These are phyloP conservation scores for Paramecium primaurelia DNA, from an alignment of 73 alveolate species.

Conservation along the genomic window DNA sequence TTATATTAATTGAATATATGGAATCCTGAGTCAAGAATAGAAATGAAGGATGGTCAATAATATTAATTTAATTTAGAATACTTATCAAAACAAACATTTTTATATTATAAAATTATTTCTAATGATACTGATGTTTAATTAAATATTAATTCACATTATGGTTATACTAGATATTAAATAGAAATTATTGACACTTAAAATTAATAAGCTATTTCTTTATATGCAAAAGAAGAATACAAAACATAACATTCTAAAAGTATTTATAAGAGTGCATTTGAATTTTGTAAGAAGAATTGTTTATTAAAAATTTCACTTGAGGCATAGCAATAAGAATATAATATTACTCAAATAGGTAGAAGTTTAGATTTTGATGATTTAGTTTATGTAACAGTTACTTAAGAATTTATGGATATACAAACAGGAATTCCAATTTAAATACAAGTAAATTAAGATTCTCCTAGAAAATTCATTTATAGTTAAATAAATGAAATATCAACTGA, in stretches of 20 bases:
- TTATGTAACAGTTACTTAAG: neutral
- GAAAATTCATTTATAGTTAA: neutral
- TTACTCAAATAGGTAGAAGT: neutral
- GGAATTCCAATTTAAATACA: neutral
- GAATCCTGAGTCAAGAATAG: neutral
- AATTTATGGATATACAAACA: neutral
- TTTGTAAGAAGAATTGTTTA: neutral
- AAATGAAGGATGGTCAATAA: neutral
- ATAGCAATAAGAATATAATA: neutral
- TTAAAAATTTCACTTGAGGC: neutral
- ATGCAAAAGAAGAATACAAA: neutral
- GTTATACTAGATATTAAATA: neutral
- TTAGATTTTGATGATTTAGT: neutral
- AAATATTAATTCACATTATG: neutral
- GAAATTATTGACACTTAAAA: neutral
- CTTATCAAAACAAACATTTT: neutral
- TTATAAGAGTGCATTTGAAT: neutral
- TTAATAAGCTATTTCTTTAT: neutral
- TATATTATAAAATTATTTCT: neutral
- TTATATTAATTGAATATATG: neutral
- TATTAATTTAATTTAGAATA: neutral
- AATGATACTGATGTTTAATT: neutral
- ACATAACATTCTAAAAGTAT: constrained; percentile 3
- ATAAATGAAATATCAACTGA: neutral
- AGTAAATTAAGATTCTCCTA: neutral